Evolutionary conservation across 2,329 filamentous ascomycete species (phyloP), one percentile per base, ranked within the genome.

Genomic region (Cryoendolithus antarcticus): DNA sequence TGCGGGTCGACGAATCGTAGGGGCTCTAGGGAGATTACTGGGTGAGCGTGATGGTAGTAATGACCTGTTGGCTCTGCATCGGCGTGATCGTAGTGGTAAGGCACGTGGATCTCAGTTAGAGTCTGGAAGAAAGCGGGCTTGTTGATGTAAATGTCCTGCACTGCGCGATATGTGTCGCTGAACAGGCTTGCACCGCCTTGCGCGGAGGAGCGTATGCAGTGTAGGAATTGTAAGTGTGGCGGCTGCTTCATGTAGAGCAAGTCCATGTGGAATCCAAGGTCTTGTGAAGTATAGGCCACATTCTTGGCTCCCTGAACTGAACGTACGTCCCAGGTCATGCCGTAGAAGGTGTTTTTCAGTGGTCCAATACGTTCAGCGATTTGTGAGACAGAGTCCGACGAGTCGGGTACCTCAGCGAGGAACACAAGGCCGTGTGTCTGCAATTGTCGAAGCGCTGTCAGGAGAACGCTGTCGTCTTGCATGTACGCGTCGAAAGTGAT

Each of bases 241-340:
- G 84, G 77, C 36, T 84, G 74, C 9, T 73, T 65, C 62, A 91
- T 80, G 63, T 96, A 96, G 44, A 95, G 70, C 31, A 96, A 71
- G 57, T 96, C 91, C 75, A 94, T 91, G 63, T 98, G 91, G 35
- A 95, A 77, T 10, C 83, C 84, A 1, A 96, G 75, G 54, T 79
- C 80, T 35, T 80, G 72, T 53, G 74, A 80, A 1, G 89, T 95
- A 63, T 96, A 70, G 13, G 91, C 89, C 3, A 95, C 83, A 57
- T 96, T 96, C 56, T 89, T 86, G 15, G 88, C 85, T 39, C 84
- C 60, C 2, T 82, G 80, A 38, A 93, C 81, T 3, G 80, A 85
- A 39, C 77, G 75, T 9, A 96, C 89, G 60, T 95, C 82, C 77
- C 88, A 96, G 0, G 86, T 93, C 49, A 72, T 69, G 32, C 91